Evolutionary conservation across 164 flowering plant species (phyloP), one percentile per base, ranked within the genome.

Genomic region (Echeveria elegans): DNA sequence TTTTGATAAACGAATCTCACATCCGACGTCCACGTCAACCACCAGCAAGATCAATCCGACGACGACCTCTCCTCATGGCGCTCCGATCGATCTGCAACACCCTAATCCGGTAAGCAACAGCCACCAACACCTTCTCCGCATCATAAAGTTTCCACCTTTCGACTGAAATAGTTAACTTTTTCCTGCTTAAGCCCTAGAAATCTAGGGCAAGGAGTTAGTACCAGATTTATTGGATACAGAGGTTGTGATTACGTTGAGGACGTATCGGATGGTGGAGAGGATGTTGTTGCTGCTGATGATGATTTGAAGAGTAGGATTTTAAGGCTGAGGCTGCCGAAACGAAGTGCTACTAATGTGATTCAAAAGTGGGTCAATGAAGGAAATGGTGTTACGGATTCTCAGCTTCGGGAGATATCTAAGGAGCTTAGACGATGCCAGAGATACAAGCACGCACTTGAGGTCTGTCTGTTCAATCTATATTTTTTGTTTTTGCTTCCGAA

Each of bases 371-470:
- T 85, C n/a, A 65, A 68, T 6, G 88, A 86, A 68, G 98, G 98
- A 6, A 79, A 80, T 45, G 43, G 64, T 16, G 63, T 85, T 29
- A 67, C 81, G 28, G 40, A 76, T 63, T 71, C 82, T 14, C 89
- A 89, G 70, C 93, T 94, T 52, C 81, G 97, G 2, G 66, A 72
- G 45, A 82, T 94, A 23, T 77, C 85, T 48, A 85, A 75, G 70
- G 91, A 89, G 12, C 96, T 94, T 50, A 80, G 82, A 43, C 85
- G 73, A 66, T 79, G 79, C 6, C 86, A 77, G 71, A 90, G 97
- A 18, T 86, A 75, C 80, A 86, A 88, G 77, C 97, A 94, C 63
- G 98, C 97, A n/a, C 96, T 94, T 36, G 98, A 94, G 98, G 98
- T 93, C 61, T 65, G 56, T 41, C n/a, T n/a, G n/a, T n/a, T 65